Conservation (phyloP, 2,329 filamentous ascomycete species). For the Macrophomina tecta region DNA sequence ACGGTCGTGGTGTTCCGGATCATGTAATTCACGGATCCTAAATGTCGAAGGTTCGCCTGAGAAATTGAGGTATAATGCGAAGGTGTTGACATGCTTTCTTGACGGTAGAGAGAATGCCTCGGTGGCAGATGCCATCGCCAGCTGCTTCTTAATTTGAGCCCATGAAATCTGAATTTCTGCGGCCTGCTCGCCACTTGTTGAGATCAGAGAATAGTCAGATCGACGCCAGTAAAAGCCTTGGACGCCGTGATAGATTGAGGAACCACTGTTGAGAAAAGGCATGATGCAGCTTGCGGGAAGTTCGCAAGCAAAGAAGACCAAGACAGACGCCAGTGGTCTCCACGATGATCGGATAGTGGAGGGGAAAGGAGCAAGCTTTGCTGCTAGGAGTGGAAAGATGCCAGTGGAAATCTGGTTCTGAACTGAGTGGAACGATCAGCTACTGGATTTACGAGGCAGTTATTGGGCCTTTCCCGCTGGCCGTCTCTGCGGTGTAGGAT, state of each 20-base stretch:
- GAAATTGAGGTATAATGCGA: background rate
- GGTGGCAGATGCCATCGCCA: background rate
- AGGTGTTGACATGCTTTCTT: background rate
- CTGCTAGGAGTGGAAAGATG: background rate
- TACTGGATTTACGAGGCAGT: constrained; percentile 2
- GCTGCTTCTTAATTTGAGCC: constrained; percentile 7
- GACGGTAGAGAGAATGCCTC: background rate
- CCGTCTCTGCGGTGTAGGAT: background rate
- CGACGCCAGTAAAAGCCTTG: constrained; percentile 40
- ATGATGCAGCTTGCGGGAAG: constrained; percentile 31
- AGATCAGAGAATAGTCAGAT: constrained; percentile 35
- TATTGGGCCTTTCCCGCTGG: background rate
- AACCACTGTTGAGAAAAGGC: constrained; percentile 39
- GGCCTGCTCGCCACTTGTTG: constrained; percentile 33
- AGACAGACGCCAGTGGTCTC: background rate
- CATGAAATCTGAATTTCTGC: background rate
- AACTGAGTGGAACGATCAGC: background rate
- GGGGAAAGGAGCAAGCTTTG: background rate
- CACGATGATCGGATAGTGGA: background rate
- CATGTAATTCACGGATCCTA: background rate
- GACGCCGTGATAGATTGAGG: constrained; percentile 39
- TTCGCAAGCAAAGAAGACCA: background rate
- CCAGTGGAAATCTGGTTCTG: background rate
- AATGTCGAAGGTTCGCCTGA: background rate
- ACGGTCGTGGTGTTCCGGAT: background rate